These are phyloP conservation scores for Macaranga tanarius DNA, from an alignment of 441 rosid genomes.

Conservation along the genomic window DNA sequence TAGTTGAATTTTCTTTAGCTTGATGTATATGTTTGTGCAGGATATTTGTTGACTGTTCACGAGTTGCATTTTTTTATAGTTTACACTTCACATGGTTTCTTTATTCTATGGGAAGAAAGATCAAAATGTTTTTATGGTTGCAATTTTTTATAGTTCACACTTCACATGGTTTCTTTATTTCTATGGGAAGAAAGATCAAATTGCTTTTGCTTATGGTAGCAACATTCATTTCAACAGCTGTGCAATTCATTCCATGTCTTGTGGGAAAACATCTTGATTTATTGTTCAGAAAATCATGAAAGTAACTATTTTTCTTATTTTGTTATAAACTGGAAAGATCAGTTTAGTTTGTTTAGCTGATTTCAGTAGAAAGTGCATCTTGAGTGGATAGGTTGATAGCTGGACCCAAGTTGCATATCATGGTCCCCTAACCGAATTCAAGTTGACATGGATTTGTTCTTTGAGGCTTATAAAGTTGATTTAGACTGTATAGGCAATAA, in stretches of 20 bases:
- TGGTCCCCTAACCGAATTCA: not conserved
- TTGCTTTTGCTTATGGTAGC: not conserved
- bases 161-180: constrained; percentile 7
- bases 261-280: not conserved
- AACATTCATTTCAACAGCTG: not conserved
- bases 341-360: not conserved
- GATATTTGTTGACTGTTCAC: not conserved
- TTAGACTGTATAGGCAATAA: not conserved
- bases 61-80: not conserved
- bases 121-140: not conserved
- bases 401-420: not conserved
- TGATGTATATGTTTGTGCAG: not conserved
- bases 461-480: not conserved
- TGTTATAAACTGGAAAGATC: not conserved
- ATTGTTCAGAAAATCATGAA: not conserved
- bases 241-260: not conserved
- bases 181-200: not conserved
- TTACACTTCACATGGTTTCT: constrained; percentile 5
- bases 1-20: not conserved
- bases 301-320: not conserved
- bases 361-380: not conserved
- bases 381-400: not conserved
- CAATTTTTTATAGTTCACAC: not conserved
- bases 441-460: constrained; percentile 8
- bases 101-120: not conserved